Conservation (phyloP, 106 monocot genomes). For the Dendrobium huoshanense region DNA sequence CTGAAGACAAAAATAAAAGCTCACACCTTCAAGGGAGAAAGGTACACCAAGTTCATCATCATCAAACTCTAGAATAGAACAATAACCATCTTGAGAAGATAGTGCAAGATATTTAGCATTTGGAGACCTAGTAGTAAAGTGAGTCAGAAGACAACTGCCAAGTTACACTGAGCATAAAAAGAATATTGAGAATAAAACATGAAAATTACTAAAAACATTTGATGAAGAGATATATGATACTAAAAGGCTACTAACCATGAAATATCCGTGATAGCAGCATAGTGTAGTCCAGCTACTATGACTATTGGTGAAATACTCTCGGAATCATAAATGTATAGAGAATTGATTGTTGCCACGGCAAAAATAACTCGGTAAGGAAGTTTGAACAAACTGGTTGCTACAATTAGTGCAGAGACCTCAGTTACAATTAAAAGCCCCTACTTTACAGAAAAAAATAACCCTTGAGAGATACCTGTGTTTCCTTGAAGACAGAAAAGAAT, state of each 20-base stretch:
- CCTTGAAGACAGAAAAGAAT: slow-evolving; percentile 57
- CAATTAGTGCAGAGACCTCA: slow-evolving; percentile 7
- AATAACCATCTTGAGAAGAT: slow-evolving; percentile 86
- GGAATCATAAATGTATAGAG: slow-evolving; percentile 86
- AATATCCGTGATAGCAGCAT: slow-evolving; percentile 94
- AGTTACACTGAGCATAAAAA: background rate
- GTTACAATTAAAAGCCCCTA: slow-evolving; percentile 7
- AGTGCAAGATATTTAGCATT: slow-evolving; percentile 78
- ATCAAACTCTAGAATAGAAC: slow-evolving; percentile 87
- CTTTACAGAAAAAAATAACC: background rate
- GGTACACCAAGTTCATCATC: slow-evolving; percentile 67
- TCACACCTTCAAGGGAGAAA: slow-evolving; percentile 44
- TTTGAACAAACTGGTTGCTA: slow-evolving; percentile 58
- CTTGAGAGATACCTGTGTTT: slow-evolving; percentile 39
- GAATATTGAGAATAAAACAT: background rate
- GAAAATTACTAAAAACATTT: background rate
- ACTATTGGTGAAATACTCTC: slow-evolving; percentile 76
- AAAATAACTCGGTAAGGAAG: slow-evolving; percentile 89
- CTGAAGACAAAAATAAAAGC: background rate
- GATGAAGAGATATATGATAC: background rate
- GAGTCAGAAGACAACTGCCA: background rate
- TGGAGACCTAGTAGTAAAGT: slow-evolving; percentile 44
- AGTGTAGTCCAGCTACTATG: slow-evolving; percentile 82
- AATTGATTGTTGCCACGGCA: slow-evolving; percentile 87
- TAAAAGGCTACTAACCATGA: slow-evolving; percentile 47